These are phyloP conservation scores for Ballota nigra DNA, from an alignment of 257 asterid genomes.

Conservation along the genomic window DNA sequence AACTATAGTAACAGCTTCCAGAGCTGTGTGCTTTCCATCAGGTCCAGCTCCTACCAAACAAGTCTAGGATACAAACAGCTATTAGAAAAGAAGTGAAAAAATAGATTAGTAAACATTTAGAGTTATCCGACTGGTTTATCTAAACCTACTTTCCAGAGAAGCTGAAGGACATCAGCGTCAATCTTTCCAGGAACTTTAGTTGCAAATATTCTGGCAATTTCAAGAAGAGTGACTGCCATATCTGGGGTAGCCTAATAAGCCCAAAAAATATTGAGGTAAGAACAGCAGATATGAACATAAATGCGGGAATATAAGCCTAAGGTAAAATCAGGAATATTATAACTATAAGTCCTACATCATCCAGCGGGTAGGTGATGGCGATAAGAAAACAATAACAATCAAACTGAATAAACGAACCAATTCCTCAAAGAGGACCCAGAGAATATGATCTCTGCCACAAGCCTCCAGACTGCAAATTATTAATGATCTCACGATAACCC, in stretches of 20 bases:
- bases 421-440: too few relatives aligned
- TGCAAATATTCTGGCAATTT: slow-evolving; percentile 82
- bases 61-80: slow-evolving; percentile 46
- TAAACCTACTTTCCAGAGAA: slow-evolving; percentile 77
- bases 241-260: slow-evolving; percentile 77
- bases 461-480: too few relatives aligned
- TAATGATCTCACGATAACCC: too few relatives aligned
- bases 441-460: too few relatives aligned
- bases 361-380: background rate
- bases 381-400: too few relatives aligned
- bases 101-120: slow-evolving; percentile 14
- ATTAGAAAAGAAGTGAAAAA: slow-evolving; percentile 15
- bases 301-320: background rate
- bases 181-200: slow-evolving; percentile 93
- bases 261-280: slow-evolving; percentile 17
- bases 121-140: background rate
- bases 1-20: slow-evolving; percentile 85
- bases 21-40: slow-evolving; percentile 84
- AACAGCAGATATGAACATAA: background rate
- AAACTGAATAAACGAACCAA: too few relatives aligned
- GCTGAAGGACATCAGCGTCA: slow-evolving; percentile 89
- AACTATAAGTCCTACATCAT: background rate
- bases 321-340: background rate
- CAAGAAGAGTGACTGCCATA: slow-evolving; percentile 94
- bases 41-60: slow-evolving; percentile 94